These are phyloP conservation scores for Metschnikowia santaceciliae DNA, from an alignment of 805 yeast genomes.

Conservation along the genomic window DNA sequence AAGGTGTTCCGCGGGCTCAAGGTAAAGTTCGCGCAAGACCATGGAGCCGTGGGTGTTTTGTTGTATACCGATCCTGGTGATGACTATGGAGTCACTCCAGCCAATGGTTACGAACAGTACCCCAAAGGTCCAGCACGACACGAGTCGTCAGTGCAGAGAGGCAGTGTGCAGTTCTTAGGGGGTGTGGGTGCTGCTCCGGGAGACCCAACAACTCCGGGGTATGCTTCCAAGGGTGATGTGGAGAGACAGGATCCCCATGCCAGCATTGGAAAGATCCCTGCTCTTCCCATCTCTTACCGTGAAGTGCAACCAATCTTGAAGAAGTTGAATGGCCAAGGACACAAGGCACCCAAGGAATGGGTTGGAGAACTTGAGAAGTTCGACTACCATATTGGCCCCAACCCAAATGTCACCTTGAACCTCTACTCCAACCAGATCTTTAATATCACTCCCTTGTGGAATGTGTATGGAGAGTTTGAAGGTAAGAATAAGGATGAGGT, in stretches of 20 bases:
- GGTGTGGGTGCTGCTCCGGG: constrained; percentile 56
- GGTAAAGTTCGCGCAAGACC: constrained; percentile 55
- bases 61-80: constrained; percentile 67
- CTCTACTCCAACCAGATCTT: constrained; percentile 60
- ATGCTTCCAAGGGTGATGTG: constrained; percentile 43
- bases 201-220: constrained; percentile 75
- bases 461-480: constrained; percentile 58
- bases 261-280: constrained; percentile 65
- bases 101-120: constrained; percentile 52
- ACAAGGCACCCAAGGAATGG: constrained; percentile 39
- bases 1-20: constrained; percentile 51
- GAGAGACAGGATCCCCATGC: constrained; percentile 17
- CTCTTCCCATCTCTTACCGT: constrained; percentile 60
- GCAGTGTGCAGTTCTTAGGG: constrained; percentile 54
- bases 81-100: constrained; percentile 52
- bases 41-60: constrained; percentile 62
- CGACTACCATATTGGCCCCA: constrained; percentile 54
- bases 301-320: constrained; percentile 63
- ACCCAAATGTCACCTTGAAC: constrained; percentile 40
- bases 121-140: constrained; percentile 68
- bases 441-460: constrained; percentile 56
- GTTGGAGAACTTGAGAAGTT: constrained; percentile 36
- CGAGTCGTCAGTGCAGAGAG: constrained; percentile 57
- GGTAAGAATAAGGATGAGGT: constrained; percentile 53
- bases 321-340: constrained; percentile 57